Conservation (phyloP, 2,329 filamentous ascomycete species). For the Coniella lustricola region DNA sequence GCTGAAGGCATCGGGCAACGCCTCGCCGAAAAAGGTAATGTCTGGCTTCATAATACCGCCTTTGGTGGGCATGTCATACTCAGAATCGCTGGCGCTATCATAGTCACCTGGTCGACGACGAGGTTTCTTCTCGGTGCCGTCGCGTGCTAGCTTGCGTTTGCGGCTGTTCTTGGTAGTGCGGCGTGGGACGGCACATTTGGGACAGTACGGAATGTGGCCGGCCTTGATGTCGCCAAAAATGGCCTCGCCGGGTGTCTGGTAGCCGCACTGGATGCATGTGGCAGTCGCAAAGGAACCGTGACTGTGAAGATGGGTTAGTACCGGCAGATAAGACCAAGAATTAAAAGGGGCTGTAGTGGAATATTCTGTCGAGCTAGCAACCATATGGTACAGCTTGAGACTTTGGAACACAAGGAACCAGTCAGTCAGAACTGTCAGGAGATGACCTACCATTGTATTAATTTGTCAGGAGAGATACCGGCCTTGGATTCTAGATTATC, state of each 20-base stretch:
- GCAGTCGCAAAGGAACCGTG: constrained; percentile 95
- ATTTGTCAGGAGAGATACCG: constrained; percentile 70
- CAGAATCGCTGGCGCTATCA: constrained; percentile 37
- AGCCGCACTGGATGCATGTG: constrained; percentile 74
- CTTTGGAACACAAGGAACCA: background rate
- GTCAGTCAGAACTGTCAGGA: background rate
- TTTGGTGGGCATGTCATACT: constrained; percentile 53
- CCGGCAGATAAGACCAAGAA: background rate
- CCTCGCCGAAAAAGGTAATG: constrained; percentile 96
- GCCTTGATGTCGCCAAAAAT: constrained; percentile 76
- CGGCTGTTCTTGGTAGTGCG: constrained; percentile 39
- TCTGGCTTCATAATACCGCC: constrained; percentile 91
- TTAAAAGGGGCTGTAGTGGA: background rate
- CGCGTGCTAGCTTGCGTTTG: constrained; percentile 48
- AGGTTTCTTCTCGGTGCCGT: constrained; percentile 28
- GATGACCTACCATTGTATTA: constrained; percentile 65
- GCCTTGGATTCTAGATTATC: constrained; percentile 90
- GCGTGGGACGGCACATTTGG: constrained; percentile 56
- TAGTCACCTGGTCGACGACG: constrained; percentile 34
- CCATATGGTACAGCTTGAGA: too few relatives aligned
- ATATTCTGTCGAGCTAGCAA: too few relatives aligned
- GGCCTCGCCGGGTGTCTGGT: constrained; percentile 64
- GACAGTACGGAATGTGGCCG: constrained; percentile 70
- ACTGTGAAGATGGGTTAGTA: constrained; percentile 10
- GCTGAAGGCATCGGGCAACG: constrained; percentile 77